phyloP scores from a whole-genome alignment of 805 yeast species.

The Saturnispora diversa region DNA sequence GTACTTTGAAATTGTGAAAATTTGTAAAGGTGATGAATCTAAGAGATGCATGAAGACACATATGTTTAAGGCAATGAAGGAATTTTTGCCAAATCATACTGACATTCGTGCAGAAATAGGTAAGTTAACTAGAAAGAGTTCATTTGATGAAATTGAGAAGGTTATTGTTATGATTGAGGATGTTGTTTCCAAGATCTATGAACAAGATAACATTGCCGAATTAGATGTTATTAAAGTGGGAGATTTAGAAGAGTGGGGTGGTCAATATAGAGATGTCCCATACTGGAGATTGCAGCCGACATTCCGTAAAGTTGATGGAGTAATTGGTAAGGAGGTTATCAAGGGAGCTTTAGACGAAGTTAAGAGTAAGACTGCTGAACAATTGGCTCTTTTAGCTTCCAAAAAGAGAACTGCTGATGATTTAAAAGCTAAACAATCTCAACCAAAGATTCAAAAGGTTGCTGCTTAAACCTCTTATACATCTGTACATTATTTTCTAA shows the following conservation, averaged over 20 bases:
- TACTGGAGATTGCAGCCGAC: slow-evolving; percentile 97
- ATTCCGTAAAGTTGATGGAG: slow-evolving; percentile 84
- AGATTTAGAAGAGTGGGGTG: slow-evolving; percentile 62
- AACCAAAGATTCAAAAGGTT: slow-evolving; percentile 4
- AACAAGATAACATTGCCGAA: slow-evolving; percentile 42
- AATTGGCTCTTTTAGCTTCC: slow-evolving; percentile 7
- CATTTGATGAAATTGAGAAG: slow-evolving; percentile 39
- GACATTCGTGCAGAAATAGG: slow-evolving; percentile 75
- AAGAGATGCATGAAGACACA: slow-evolving; percentile 84
- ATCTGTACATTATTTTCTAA: neutral
- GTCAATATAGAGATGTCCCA: slow-evolving; percentile 71
- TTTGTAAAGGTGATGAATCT: slow-evolving; percentile 61
- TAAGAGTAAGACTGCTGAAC: slow-evolving; percentile 14
- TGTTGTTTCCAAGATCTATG: slow-evolving; percentile 50
- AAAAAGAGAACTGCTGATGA: slow-evolving; percentile 12
- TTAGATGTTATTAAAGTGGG: slow-evolving; percentile 52
- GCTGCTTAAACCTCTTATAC: neutral
- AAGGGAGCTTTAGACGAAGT: slow-evolving; percentile 15
- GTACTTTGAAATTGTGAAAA: slow-evolving; percentile 74
- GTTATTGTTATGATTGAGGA: slow-evolving; percentile 61
- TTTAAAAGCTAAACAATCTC: neutral
- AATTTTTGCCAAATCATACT: slow-evolving; percentile 69
- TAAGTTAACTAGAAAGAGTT: slow-evolving; percentile 30
- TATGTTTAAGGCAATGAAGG: slow-evolving; percentile 75
- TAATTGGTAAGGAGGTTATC: slow-evolving; percentile 38